Evolutionary conservation across 805 yeast species (phyloP).

Genomic region (Zygoascus ofunaensis): DNA sequence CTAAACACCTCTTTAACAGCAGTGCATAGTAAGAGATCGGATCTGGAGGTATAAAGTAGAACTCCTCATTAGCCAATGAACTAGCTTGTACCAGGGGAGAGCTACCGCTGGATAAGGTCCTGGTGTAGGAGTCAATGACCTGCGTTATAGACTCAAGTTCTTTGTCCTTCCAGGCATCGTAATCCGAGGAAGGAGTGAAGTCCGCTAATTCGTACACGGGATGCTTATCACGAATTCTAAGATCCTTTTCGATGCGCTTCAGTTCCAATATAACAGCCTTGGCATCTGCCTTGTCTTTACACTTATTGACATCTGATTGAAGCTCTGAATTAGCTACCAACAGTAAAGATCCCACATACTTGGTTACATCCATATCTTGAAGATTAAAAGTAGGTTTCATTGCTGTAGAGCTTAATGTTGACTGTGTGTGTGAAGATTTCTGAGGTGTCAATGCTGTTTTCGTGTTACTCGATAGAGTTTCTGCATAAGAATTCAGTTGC

Average conservation of each 20-base stretch:
- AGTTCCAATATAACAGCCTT: constrained; percentile 27
- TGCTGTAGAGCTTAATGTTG: background rate
- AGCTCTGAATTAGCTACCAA: constrained; percentile 38
- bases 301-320: constrained; percentile 44
- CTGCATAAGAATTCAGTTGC: constrained; percentile 14
- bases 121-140: constrained; percentile 21
- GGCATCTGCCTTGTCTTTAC: constrained; percentile 36
- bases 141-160: constrained; percentile 29
- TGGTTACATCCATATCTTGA: constrained; percentile 46
- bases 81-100: constrained; percentile 5
- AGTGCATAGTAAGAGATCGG: constrained; percentile 34
- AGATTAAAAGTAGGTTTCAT: constrained; percentile 42
- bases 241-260: constrained; percentile 15
- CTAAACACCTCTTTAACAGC: constrained; percentile 37
- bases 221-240: constrained; percentile 25
- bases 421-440: background rate
- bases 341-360: constrained; percentile 43
- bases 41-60: constrained; percentile 34
- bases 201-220: constrained; percentile 28
- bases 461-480: constrained; percentile 8
- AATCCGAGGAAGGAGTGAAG: constrained; percentile 30
- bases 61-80: constrained; percentile 6
- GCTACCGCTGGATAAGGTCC: background rate
- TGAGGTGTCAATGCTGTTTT: constrained; percentile 5
- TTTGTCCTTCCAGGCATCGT: constrained; percentile 35